A percentile compares a stretch with the other conserved stretches of the same genome.
phyloP scores from a whole-genome alignment of 225 moss, liverwort and hornwort species.

The Antitrichia curtipendula region DNA sequence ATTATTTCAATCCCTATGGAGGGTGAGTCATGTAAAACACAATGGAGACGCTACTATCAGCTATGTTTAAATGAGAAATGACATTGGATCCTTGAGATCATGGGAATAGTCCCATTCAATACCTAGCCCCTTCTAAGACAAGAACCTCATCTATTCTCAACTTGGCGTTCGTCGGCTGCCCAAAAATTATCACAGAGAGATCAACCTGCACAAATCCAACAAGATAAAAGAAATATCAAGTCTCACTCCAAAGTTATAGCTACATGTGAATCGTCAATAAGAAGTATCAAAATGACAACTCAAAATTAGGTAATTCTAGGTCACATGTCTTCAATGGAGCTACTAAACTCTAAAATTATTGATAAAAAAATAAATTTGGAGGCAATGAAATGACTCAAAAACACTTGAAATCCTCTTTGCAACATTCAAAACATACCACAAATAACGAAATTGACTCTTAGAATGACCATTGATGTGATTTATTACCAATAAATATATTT shows the following conservation, averaged over 20 bases:
- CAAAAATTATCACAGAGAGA: conserved; percentile 61
- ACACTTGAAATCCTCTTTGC: background rate
- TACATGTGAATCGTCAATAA: background rate
- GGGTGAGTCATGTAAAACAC: background rate
- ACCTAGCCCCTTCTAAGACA: conserved; percentile 20
- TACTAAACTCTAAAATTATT: background rate
- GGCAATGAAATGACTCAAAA: background rate
- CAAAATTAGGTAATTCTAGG: background rate
- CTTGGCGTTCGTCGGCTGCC: conserved; percentile 35
- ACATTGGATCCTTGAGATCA: background rate
- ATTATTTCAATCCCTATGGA: background rate
- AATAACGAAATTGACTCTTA: background rate
- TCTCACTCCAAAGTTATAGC: background rate
- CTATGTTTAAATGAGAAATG: background rate
- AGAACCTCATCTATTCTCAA: conserved; percentile 35
- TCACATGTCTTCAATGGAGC: background rate
- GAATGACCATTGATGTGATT: background rate
- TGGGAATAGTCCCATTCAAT: background rate
- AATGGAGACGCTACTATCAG: background rate
- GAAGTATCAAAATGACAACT: background rate
- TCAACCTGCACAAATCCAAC: conserved; percentile 48
- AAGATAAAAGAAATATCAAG: background rate
- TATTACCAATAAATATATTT: background rate
- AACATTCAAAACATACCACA: background rate
- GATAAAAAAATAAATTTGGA: too few relatives aligned